Evolutionary conservation across 2,329 filamentous ascomycete species (phyloP), one percentile per base, ranked within the genome.

Genomic region (Fusarium nisikadoi): DNA sequence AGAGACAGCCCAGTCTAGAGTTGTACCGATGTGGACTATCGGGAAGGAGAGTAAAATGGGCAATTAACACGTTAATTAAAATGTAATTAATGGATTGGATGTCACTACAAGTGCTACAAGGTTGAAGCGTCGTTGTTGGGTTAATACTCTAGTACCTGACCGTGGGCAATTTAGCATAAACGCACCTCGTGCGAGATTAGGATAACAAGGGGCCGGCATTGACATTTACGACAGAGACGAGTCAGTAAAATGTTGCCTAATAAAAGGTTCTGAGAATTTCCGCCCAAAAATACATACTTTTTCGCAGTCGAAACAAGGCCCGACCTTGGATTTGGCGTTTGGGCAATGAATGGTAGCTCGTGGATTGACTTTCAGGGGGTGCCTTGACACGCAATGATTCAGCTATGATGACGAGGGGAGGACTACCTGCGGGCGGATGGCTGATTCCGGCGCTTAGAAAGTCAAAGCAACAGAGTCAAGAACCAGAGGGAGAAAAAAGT

Each of bases 331-430:
- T 59, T 53, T 41, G 57, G 45, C 56, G 57, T 62, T 66, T 54
- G 41, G 46, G 31, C 41, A 39, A 25, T 29, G 27, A 29, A 29
- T 36, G 25, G 41, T 67, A 52, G 54, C 41, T 23, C 23, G 36
- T 27, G 50, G 50, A 71, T 61, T 71, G 68, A 65, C 69, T 71
- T 71, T 71, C 58, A 68, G 58, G 69, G 69, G 52, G 38, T 4
- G 17, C 49, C 17, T 45, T 68, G 55, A 68, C n/a, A 49, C 50
- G 25, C 36, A 54, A 55, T 68, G 65, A 68, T 62, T 29, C 38
- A 45, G 43, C 29, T 25, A 67, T 71, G 49, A 71, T 68, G 69
- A 72, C 46, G 54, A 62, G 49, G 36, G 58, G 62, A 23, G 58
- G 56, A 12, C 57, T n/a, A 31, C 27, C 57, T n/a, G 25, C 27